A percentile compares a stretch with the other conserved stretches of the same genome.
Conservation (phyloP, 257 asterid genomes). For the Solanum virginianum region DNA sequence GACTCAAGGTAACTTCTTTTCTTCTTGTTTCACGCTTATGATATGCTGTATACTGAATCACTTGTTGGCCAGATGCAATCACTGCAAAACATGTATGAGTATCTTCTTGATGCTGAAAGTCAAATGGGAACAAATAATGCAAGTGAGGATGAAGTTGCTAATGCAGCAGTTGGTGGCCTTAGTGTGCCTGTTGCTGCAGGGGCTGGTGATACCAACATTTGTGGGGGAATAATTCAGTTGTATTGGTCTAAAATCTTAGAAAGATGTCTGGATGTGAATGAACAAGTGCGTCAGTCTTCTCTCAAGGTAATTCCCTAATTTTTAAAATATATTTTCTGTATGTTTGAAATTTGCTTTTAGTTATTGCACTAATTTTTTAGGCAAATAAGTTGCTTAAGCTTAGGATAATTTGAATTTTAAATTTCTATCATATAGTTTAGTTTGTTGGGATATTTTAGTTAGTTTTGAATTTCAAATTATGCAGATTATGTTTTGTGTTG, state of each 20-base stretch:
- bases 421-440: no score
- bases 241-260: slow-evolving; percentile 71
- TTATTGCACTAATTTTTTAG: no score
- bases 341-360: no score
- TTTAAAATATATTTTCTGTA: neutral
- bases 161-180: slow-evolving; percentile 34
- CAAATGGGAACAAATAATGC: slow-evolving; percentile 67
- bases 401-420: no score
- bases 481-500: no score
- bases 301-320: slow-evolving; percentile 45
- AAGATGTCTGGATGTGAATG: slow-evolving; percentile 77
- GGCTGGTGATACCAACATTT: slow-evolving; percentile 97
- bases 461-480: no score
- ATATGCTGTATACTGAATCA: slow-evolving; percentile 5
- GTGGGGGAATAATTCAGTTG: slow-evolving; percentile 91
- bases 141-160: slow-evolving; percentile 26
- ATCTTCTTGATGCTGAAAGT: slow-evolving; percentile 94
- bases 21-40: slow-evolving; percentile 7
- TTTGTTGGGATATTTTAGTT: no score
- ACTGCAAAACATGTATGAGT: slow-evolving; percentile 81
- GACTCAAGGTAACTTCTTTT: slow-evolving; percentile 57
- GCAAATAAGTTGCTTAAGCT: no score
- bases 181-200: slow-evolving; percentile 98
- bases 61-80: slow-evolving; percentile 76
- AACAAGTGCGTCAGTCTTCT: slow-evolving; percentile 79